These are phyloP conservation scores for Pleurotus citrinopileatus DNA, from an alignment of 768 basidiomycete genomes.

Conservation along the genomic window DNA sequence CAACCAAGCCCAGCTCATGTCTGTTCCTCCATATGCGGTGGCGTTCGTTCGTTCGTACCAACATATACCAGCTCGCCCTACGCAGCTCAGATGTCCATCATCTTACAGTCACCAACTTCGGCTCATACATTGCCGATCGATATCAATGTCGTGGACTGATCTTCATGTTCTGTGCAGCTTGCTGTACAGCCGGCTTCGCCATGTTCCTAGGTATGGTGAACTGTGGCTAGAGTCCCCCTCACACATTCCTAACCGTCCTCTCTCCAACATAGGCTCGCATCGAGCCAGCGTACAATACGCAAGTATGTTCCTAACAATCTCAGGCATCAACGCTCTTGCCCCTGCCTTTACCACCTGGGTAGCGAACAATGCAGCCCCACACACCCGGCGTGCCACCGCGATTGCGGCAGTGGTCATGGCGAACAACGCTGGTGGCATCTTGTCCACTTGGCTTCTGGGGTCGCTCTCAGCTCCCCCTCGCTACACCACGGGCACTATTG, in stretches of 20 bases:
- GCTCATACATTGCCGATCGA: conserved; percentile 32
- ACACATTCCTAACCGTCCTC: conserved; percentile 8
- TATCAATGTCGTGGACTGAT: conserved; percentile 33
- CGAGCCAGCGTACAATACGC: conserved; percentile 28
- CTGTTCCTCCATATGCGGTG: conserved; percentile 33
- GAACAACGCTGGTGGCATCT: conserved; percentile 36
- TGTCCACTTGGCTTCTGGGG: conserved; percentile 41
- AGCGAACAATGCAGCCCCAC: conserved; percentile 39
- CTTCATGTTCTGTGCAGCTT: conserved; percentile 27
- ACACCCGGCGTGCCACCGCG: conserved; percentile 35
- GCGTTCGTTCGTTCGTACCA: conserved; percentile 30
- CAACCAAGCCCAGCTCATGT: conserved; percentile 42
- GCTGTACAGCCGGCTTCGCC: conserved; percentile 30
- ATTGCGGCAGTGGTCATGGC: conserved; percentile 33
- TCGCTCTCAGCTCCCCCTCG: conserved; percentile 31
- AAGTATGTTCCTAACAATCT: conserved; percentile 33
- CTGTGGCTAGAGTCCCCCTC: background rate
- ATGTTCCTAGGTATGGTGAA: conserved; percentile 34
- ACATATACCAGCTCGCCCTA: background rate
- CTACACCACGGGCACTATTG: conserved; percentile 16
- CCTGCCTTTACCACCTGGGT: conserved; percentile 36
- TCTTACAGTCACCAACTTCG: conserved; percentile 32
- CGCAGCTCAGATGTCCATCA: background rate
- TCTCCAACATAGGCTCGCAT: conserved; percentile 9
- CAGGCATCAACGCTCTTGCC: conserved; percentile 31